Evolutionary conservation across 148 eudicot genomes (phyloP).

Genomic region (Pharnaceum exiguum): DNA sequence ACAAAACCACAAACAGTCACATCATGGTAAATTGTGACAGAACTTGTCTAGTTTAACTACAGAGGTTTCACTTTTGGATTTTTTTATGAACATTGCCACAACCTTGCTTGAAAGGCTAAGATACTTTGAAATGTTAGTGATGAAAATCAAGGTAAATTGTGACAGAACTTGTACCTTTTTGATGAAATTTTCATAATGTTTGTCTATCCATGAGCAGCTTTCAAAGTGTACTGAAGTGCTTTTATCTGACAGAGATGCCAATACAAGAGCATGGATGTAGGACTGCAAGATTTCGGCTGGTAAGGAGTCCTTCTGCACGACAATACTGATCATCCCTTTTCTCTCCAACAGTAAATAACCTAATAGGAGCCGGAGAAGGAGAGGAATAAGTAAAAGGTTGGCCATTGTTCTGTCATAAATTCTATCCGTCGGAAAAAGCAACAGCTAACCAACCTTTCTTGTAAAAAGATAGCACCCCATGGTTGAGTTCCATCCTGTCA

Average conservation of each 20-base stretch:
- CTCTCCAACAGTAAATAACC: slow-evolving; percentile 66
- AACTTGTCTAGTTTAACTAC: slow-evolving; percentile 3
- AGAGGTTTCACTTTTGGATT: not conserved
- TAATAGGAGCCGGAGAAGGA: slow-evolving; percentile 27
- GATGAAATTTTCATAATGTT: slow-evolving; percentile 55
- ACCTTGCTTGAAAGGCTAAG: not conserved
- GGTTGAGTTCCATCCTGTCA: slow-evolving; percentile 61
- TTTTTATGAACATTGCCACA: not conserved
- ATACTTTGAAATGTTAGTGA: not conserved
- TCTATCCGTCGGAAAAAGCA: not conserved
- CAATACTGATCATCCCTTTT: slow-evolving; percentile 46
- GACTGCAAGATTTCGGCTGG: slow-evolving; percentile 64
- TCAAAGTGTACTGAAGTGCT: slow-evolving; percentile 40
- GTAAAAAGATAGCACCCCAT: slow-evolving; percentile 53
- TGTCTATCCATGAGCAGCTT: slow-evolving; percentile 80
- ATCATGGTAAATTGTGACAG: not conserved
- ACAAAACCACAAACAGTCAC: not conserved
- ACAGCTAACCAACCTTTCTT: slow-evolving; percentile 46
- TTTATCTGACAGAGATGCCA: slow-evolving; percentile 48
- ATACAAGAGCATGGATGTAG: slow-evolving; percentile 78
- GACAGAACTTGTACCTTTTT: slow-evolving; percentile 46
- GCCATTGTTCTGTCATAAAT: not conserved
- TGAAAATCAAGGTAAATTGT: not conserved
- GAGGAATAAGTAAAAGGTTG: not conserved
- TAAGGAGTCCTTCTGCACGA: slow-evolving; percentile 74